Conservation (phyloP, 345 rosid species). For the Camelina laxa region DNA sequence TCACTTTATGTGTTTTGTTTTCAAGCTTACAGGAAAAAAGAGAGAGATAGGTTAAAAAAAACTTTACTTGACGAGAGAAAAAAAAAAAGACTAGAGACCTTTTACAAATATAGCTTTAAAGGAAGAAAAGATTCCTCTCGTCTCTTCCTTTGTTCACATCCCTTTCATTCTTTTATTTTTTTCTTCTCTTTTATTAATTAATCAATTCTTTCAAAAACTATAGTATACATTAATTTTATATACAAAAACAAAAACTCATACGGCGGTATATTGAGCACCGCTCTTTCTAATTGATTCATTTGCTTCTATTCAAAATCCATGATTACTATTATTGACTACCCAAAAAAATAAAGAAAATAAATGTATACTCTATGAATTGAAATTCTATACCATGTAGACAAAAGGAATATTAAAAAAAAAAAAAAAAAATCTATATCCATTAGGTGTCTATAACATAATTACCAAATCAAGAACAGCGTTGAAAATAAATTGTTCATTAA, state of each 20-base stretch:
- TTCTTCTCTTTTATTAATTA: background rate
- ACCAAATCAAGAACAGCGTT: too few species aligned
- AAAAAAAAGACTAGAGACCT: slow-evolving; percentile 22
- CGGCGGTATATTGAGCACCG: slow-evolving; percentile 32
- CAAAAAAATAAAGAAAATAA: background rate
- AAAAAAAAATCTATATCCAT: too few species aligned
- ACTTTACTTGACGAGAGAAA: slow-evolving; percentile 32
- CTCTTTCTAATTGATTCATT: slow-evolving; percentile 9
- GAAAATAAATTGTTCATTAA: too few species aligned
- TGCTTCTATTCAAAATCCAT: background rate
- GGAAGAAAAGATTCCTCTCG: slow-evolving; percentile 44
- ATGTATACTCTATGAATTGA: background rate
- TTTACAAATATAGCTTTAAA: slow-evolving; percentile 15
- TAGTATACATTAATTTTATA: too few species aligned
- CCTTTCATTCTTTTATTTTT: slow-evolving; percentile 18
- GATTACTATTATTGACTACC: background rate
- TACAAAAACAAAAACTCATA: background rate
- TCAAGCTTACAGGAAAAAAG: background rate
- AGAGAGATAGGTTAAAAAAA: background rate
- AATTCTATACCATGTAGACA: too few species aligned
- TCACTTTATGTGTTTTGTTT: background rate
- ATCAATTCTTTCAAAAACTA: slow-evolving; percentile 1
- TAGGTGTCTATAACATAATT: too few species aligned
- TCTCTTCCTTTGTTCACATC: slow-evolving; percentile 43
- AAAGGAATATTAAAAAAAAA: too few species aligned